Base-by-base conservation (phyloP, 2,329 filamentous ascomycete genomes). In the Botrytis fabae region DNA sequence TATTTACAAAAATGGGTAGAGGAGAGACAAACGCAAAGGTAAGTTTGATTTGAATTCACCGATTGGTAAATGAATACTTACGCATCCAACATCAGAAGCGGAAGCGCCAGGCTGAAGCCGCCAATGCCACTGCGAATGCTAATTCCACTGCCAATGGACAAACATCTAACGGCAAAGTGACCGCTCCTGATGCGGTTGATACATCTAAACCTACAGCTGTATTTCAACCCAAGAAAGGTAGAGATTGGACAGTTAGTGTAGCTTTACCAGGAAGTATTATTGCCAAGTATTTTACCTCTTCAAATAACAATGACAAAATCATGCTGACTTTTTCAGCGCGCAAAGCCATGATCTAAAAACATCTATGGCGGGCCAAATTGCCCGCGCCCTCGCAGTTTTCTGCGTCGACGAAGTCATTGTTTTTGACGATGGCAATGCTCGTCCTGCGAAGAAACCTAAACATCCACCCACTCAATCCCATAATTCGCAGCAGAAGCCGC, bases 351-450 rank as follows among this genome's bases (percentile, higher is more conserved):
- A 97, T 74, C 90, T 93, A 80, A 91, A 93, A 80, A 93, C 91
- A 51, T 86, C 87, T 65, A 85, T 92, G 65, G 91, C 91, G 1
- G 92, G 92, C 12, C 90, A 92, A 76, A 90, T 97, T 70, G 93
- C 93, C 9, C 92, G 94, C 70, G 93, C 93, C 48, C 87, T 94
- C 69, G 92, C 93, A 75, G 91, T 97, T 75, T 97, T 96, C 83
- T 91, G 89, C 79, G 87, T 97, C 77, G 94, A 97, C 80, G 94
- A 97, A 83, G 86, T 97, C 44, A 86, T 97, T 69, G 84, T 97
- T 71, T 97, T 92, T 81, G 90, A 95, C 79, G 94, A 97, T 82
- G 87, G 86, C n/a, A 83, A 86, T 71, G 61, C 75, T 51, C 76
- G 81, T 66, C 72, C 75, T 28, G 65, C 76, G n/a, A 77, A 77